These are phyloP conservation scores for Veloporphyrellus conicus DNA, from an alignment of 1,284 basidiomycete genomes.

Conservation along the genomic window DNA sequence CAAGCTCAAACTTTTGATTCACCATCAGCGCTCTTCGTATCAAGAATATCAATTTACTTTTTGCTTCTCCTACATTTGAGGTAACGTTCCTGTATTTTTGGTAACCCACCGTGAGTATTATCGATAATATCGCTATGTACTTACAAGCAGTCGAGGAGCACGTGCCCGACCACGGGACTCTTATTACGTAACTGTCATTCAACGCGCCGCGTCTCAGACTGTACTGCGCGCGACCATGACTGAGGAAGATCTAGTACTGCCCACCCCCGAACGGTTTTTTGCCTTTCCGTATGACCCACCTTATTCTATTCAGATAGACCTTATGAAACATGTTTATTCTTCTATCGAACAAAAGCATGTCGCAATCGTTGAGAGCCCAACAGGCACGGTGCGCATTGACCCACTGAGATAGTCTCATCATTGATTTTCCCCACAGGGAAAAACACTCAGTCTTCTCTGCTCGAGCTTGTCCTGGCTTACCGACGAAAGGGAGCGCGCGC, in stretches of 20 bases:
- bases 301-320: slow-evolving; percentile 82
- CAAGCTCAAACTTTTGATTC: slow-evolving; percentile 19
- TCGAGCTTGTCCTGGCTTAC: slow-evolving; percentile 77
- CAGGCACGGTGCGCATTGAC: slow-evolving; percentile 61
- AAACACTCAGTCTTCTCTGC: slow-evolving; percentile 81
- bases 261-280: slow-evolving; percentile 63
- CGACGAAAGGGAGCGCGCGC: slow-evolving; percentile 65
- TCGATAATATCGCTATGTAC: not conserved
- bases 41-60: slow-evolving; percentile 11
- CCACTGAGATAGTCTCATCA: not conserved
- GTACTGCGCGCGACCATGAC: slow-evolving; percentile 4
- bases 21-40: slow-evolving; percentile 3
- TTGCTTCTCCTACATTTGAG: slow-evolving; percentile 3
- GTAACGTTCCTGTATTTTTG: slow-evolving; percentile 11
- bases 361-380: slow-evolving; percentile 82
- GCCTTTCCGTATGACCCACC: slow-evolving; percentile 80
- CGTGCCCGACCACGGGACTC: slow-evolving; percentile 7
- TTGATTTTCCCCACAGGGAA: slow-evolving; percentile 53
- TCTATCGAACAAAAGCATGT: slow-evolving; percentile 74
- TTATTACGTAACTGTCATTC: not conserved
- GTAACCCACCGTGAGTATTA: not conserved
- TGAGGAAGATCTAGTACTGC: slow-evolving; percentile 34
- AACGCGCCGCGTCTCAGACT: slow-evolving; percentile 5
- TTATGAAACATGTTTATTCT: slow-evolving; percentile 85
- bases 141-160: not conserved